Evolutionary conservation across 2,329 filamentous ascomycete species (phyloP).

Genomic region (Fusarium verticillioides): DNA sequence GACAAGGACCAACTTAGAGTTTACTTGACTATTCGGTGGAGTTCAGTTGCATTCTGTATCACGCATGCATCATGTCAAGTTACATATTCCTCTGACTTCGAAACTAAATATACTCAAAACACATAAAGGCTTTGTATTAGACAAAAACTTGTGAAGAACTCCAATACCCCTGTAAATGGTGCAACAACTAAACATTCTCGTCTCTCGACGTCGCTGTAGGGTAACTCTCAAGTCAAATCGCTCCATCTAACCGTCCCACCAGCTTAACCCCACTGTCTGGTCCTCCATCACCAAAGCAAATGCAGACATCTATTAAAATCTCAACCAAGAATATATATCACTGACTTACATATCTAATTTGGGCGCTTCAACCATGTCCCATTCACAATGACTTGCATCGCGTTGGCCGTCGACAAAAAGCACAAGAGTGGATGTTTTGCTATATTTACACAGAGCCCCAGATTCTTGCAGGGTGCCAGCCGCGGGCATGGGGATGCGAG

Average conservation of each 20-base stretch:
- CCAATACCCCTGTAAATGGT: rapidly evolving
- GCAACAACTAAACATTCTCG: background rate
- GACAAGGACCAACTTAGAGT: too few relatives aligned
- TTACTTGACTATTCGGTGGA: rapidly evolving
- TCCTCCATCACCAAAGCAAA: background rate
- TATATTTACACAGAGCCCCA: conserved; percentile 32
- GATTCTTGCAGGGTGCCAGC: conserved; percentile 17
- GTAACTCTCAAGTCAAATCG: background rate
- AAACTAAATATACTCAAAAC: rapidly evolving
- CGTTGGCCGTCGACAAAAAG: background rate
- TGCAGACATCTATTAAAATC: background rate
- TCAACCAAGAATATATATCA: background rate
- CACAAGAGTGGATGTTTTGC: conserved; percentile 18
- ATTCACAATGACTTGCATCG: conserved; percentile 9
- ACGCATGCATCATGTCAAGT: background rate
- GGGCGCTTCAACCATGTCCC: background rate
- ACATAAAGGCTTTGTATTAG: rapidly evolving
- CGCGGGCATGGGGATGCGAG: conserved; percentile 12
- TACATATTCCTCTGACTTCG: background rate
- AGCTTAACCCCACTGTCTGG: background rate
- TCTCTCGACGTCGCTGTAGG: background rate
- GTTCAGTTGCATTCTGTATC: too few relatives aligned
- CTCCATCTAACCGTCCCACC: background rate
- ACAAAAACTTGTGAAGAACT: rapidly evolving
- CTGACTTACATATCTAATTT: background rate